phyloP scores from a whole-genome alignment of 2,329 filamentous ascomycete genomes.

The Aspergillus udagawae region DNA sequence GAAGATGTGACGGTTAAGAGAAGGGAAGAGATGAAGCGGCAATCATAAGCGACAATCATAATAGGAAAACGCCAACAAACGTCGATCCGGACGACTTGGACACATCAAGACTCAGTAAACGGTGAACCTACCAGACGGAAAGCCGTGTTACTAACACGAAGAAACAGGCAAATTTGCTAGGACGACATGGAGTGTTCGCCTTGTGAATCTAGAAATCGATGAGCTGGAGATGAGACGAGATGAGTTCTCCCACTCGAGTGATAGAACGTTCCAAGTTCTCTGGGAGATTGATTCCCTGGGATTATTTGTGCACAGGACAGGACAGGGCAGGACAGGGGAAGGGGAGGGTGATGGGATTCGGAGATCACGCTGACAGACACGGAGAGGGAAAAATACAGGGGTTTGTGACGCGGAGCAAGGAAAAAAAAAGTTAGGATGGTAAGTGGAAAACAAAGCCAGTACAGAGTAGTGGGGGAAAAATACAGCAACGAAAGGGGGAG shows the following conservation, averaged over 20 bases:
- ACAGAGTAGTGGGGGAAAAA: neutral
- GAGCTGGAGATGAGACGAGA: neutral
- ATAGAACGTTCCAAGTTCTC: conserved; percentile 7
- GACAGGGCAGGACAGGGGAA: neutral
- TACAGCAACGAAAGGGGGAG: neutral
- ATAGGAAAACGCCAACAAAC: neutral
- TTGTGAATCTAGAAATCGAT: conserved; percentile 4
- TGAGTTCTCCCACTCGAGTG: neutral
- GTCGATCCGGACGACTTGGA: neutral
- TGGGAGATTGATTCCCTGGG: conserved; percentile 3
- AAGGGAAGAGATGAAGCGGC: conserved; percentile 1
- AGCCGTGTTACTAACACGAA: conserved; percentile 26
- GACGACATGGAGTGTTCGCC: conserved; percentile 26
- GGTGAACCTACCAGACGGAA: conserved; percentile 24
- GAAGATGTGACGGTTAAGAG: neutral
- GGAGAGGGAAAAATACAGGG: neutral
- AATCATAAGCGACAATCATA: neutral
- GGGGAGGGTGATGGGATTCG: neutral
- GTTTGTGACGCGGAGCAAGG: neutral
- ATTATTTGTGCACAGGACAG: neutral
- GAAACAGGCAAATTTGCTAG: conserved; percentile 22
- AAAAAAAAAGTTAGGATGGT: neutral
- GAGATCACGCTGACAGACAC: neutral
- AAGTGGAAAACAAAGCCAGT: neutral
- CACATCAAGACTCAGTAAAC: neutral